Evolutionary conservation across 192 early-diverging fungal species (phyloP).

Genomic region (Podila minutissima): DNA sequence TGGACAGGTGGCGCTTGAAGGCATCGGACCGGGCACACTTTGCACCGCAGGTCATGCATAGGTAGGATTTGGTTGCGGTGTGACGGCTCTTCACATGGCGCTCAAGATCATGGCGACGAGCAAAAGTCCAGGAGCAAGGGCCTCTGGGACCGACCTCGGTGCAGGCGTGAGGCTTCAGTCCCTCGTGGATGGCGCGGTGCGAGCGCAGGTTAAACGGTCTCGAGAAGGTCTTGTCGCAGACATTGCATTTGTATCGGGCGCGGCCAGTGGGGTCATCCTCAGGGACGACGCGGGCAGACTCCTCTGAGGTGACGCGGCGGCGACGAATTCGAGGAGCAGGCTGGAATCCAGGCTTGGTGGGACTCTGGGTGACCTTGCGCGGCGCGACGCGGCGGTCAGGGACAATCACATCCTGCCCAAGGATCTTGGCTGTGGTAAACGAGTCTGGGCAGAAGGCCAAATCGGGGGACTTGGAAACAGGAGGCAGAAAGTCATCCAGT

Average conservation of each 20-base stretch:
- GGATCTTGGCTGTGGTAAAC: slow-evolving; percentile 27
- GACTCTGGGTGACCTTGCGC: slow-evolving; percentile 39
- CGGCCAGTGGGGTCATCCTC: slow-evolving; percentile 23
- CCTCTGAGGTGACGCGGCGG: slow-evolving; percentile 45
- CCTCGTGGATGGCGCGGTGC: slow-evolving; percentile 69
- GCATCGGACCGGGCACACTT: slow-evolving; percentile 30
- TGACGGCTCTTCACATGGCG: slow-evolving; percentile 63
- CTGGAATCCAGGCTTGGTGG: slow-evolving; percentile 46
- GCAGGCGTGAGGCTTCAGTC: slow-evolving; percentile 68
- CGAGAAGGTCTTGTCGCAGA: slow-evolving; percentile 66
- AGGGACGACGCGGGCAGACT: slow-evolving; percentile 26
- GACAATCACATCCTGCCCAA: slow-evolving; percentile 25
- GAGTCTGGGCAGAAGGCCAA: not conserved
- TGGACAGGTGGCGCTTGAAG: slow-evolving; percentile 34
- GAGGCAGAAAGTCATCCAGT: not conserved
- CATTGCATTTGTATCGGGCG: slow-evolving; percentile 36
- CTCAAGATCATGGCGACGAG: slow-evolving; percentile 88
- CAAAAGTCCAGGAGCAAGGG: slow-evolving; percentile 75
- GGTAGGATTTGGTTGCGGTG: slow-evolving; percentile 2
- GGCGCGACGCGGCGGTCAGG: slow-evolving; percentile 27
- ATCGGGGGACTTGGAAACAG: not conserved
- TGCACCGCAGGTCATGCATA: slow-evolving; percentile 36
- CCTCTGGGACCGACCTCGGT: slow-evolving; percentile 18
- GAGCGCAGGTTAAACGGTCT: slow-evolving; percentile 79
- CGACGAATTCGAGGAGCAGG: slow-evolving; percentile 23